phyloP scores from a whole-genome alignment of 495 filamentous ascomycete genomes.

The Aspergillus olivimuriae region DNA sequence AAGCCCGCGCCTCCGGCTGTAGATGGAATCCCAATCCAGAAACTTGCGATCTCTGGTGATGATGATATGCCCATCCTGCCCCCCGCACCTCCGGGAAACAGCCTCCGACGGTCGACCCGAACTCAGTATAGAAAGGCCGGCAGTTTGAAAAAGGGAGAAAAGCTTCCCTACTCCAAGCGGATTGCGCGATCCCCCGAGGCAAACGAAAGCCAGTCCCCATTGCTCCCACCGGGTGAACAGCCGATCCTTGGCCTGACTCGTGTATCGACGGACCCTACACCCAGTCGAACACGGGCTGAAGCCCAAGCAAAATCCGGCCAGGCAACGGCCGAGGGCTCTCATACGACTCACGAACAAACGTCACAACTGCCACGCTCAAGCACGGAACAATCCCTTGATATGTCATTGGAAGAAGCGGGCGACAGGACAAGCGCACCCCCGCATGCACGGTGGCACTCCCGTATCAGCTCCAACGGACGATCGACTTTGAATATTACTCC shows the following conservation, averaged over 20 bases:
- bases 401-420: conserved; percentile 3
- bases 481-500: conserved; percentile 34
- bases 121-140: conserved; percentile 86
- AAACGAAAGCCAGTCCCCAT: conserved; percentile 46
- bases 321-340: conserved; percentile 16
- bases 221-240: conserved; percentile 36
- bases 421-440: conserved; percentile 15
- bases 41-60: conserved; percentile 43
- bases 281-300: conserved; percentile 24
- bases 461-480: conserved; percentile 40
- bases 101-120: conserved; percentile 80
- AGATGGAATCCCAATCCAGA: conserved; percentile 32
- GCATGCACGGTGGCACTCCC: conserved; percentile 37
- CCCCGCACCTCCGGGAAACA: conserved; percentile 61
- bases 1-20: conserved; percentile 36
- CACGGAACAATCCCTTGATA: conserved; percentile 21
- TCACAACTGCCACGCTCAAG: too few species aligned
- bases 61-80: conserved; percentile 88
- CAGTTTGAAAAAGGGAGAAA: conserved; percentile 73
- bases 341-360: too few species aligned
- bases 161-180: conserved; percentile 70
- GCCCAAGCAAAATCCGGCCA: conserved; percentile 24
- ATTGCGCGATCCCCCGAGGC: conserved; percentile 53
- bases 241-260: conserved; percentile 52
- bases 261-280: conserved; percentile 71